Evolutionary conservation across 805 yeast genomes (phyloP), one percentile per base, ranked within the genome.

Genomic region (Spathaspora passalidarum): DNA sequence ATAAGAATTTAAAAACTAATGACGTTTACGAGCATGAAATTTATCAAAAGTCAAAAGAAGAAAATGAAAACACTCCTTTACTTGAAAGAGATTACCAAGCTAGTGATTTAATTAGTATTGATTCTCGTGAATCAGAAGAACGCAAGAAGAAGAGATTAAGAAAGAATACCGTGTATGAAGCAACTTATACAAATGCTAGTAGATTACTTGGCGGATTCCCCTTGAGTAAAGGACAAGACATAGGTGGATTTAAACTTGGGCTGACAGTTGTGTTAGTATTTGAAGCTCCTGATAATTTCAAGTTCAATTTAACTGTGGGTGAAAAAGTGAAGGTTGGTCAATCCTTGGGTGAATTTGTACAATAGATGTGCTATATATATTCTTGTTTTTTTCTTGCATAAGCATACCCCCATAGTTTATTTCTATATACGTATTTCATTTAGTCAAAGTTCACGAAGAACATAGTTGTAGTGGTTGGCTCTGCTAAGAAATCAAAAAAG

Each of bases 191-290:
- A 19, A 82, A 82, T 45, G 96, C 96, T 2, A 83, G 91, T 46
- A 72, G 79, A 42, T 52, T 84, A 4, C 70, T 91, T 36, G 87
- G 91, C 7, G 99, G 99, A 7, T 80, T 80, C 59, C 99, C 99
- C 2, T 76, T 94, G 42, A 72, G 80, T 17, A 89, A 88, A 66
- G 99, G 99, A 35, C 87, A 88, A 58, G 96, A 94, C 66, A 86
- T 94, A 78, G 99, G 99, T 36, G 99, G 99, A 0, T 94, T 94
- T 69, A 87, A 87, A 72, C 74, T 94, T 44, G 99, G 99, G 0
- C 86, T 96, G 22, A 94, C 99, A 0, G 94, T 94, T n/a, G 99
- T 94, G 14, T 73, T 94, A 52, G 95, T 92, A 18, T 94, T 94
- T 66, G 99, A 94, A 68, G 99, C 97, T 1, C 99, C 99, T 20